Evolutionary conservation across 2,329 filamentous ascomycete species (phyloP).

Genomic region (Aspergillus felis): DNA sequence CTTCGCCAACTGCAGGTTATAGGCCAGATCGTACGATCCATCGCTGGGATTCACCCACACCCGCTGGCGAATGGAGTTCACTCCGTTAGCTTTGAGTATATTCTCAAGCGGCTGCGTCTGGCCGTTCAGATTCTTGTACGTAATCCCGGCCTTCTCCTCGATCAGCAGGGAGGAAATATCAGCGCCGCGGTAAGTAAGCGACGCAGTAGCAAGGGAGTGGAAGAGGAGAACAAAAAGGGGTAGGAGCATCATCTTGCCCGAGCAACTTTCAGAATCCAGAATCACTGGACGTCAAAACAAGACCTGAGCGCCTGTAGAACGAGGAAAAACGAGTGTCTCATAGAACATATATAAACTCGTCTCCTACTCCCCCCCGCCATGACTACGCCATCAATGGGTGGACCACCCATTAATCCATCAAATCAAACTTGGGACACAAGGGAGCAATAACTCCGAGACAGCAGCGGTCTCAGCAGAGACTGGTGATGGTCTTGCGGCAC

Average conservation of each 20-base stretch:
- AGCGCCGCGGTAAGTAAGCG: conserved; percentile 60
- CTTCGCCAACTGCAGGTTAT: conserved; percentile 65
- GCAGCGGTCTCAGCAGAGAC: background rate
- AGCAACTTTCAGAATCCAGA: background rate
- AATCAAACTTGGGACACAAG: background rate
- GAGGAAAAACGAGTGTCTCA: background rate
- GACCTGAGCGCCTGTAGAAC: background rate
- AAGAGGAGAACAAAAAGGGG: conserved; percentile 15
- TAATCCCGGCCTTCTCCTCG: conserved; percentile 58
- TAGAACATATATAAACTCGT: background rate
- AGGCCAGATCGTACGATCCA: conserved; percentile 64
- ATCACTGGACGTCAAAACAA: background rate
- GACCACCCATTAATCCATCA: background rate
- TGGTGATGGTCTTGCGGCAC: background rate
- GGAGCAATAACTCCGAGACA: background rate
- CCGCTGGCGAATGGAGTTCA: conserved; percentile 68
- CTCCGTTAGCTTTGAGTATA: conserved; percentile 59
- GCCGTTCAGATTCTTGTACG: conserved; percentile 58
- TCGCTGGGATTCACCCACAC: conserved; percentile 66
- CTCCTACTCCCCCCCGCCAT: too few species aligned
- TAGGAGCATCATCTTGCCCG: conserved; percentile 3
- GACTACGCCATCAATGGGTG: background rate
- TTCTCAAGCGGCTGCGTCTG: conserved; percentile 55
- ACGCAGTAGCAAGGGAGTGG: conserved; percentile 32
- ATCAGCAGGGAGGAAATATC: conserved; percentile 67